Evolutionary conservation across 2,329 filamentous ascomycete genomes (phyloP), one percentile per base, ranked within the genome.

Genomic region (Fusarium papillatum): DNA sequence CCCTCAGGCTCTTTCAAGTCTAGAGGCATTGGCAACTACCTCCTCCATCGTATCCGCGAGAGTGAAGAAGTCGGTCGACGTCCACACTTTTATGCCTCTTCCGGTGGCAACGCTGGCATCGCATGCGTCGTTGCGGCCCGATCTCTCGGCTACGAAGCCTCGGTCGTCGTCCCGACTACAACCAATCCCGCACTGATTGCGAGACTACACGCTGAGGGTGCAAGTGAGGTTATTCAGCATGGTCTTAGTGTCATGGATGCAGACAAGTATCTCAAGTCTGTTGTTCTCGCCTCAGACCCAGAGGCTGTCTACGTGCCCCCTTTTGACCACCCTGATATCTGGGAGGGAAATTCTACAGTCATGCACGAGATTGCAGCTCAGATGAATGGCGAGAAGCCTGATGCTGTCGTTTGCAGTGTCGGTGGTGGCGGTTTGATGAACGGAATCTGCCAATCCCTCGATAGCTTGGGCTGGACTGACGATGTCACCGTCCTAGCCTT

Each of bases 1-100:
- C 95, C 95, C 10, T 93, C 93, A 10, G 94, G 94, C 74, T 95
- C 94, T 19, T 97, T 97, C 91, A 96, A 97, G 84, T 95, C 94
- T 53, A 89, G 91, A 78, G 94, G 93, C 67, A 91, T 96, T 76
- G 94, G 94, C 78, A 90, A 94, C 84, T 90, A 93, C 80, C 91
- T 95, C 82, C 87, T 92, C 64, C 86, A 87, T 43, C 80, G 81
- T 38, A 73, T 86, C 83, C 82, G 75, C 77, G 43, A 74, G 39
- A 73, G 60, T 22, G 72, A 69, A 34, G 64, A 73, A 7, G 53
- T 68, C 55, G 62, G 70, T 14, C 59, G 53, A 31, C 60, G 68
- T 4, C 71, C 73, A 19, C 93, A 94, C 84, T 95, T 95, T 87
- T 95, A 92, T 84, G 91, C 88, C 77, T 93, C 92, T 6, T 93